Base-by-base conservation (phyloP, 202 grass and related monocot genomes). In the Panicum hallii region DNA sequence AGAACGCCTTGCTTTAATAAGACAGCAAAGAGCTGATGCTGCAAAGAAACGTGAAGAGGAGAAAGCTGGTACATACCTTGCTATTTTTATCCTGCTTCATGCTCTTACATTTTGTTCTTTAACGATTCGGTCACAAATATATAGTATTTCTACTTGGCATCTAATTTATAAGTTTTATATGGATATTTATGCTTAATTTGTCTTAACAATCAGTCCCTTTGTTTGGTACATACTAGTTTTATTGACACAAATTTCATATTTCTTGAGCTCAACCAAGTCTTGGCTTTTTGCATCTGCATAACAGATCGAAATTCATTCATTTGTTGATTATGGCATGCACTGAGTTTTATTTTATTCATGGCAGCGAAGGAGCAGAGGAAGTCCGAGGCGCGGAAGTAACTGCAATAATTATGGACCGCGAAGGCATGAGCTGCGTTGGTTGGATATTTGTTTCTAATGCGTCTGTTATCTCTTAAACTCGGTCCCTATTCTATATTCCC, bases 41-140 rank as follows among this genome's bases (percentile, higher is more conserved):
- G 97, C 97, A 81, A 99, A 97, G 79, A 99, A 99, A 82, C 87
- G 94, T 3, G 97, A 99, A 71, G 94, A 99, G 82, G 97, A 99
- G 88, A 99, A 95, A 90, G 87, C 97, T 87, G 97, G 97, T 99
- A 97, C 8, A 72, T 77, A 43, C 57, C 58, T 53, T 85, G 67
- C 46, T 61, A n/a, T 79, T 9, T 44, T 5, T 61, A 50, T 89
- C 53, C 53, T 74, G 32, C 64, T 70, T 70, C 46, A 67, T 78
- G 47, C 22, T 50, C 20, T 44, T 58, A 75, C 13, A 6, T 78
- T 56, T 72, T 79, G 15, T 60, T 70, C 14, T 66, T 58, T 82
- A 43, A 22, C 19, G 28, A 40, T 78, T 36, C 5, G 4, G 16
- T 65, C 17, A 20, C 7, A 55, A 66, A 19, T 9, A 67, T 82